A percentile compares a stretch with the other conserved stretches of the same genome.
Evolutionary conservation across 2,329 filamentous ascomycete species (phyloP).

Genomic region (Penicillium sp.): DNA sequence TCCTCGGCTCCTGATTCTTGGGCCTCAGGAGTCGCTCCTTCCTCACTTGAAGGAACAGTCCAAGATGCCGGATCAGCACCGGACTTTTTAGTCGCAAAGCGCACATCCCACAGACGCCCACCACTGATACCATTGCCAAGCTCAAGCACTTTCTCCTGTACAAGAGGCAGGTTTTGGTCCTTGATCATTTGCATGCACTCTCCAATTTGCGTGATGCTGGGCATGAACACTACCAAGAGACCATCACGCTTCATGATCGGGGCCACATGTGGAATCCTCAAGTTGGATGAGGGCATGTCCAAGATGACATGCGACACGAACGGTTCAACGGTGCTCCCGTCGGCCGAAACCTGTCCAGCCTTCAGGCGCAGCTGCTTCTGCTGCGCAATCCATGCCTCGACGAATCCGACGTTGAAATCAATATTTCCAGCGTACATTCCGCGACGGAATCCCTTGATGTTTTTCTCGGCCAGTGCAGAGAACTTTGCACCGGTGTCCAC

Average conservation of each 20-base stretch:
- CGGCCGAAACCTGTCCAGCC: conserved; percentile 20
- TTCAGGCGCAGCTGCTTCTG: conserved; percentile 48
- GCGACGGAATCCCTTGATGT: conserved; percentile 67
- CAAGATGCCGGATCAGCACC: conserved; percentile 37
- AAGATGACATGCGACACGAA: conserved; percentile 74
- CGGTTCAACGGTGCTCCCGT: conserved; percentile 42
- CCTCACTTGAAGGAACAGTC: conserved; percentile 20
- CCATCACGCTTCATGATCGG: conserved; percentile 65
- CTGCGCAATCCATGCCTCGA: conserved; percentile 63
- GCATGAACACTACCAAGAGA: conserved; percentile 70
- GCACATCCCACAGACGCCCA: conserved; percentile 52
- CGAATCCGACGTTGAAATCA: conserved; percentile 71
- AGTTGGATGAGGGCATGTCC: conserved; percentile 68
- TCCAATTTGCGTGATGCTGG: conserved; percentile 76
- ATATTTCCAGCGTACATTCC: conserved; percentile 71
- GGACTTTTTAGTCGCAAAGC: conserved; percentile 41
- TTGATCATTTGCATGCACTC: conserved; percentile 61
- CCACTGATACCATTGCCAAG: conserved; percentile 48
- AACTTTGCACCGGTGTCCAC: conserved; percentile 67
- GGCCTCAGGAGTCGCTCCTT: conserved; percentile 9
- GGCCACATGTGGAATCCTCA: conserved; percentile 48
- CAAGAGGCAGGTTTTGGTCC: conserved; percentile 56
- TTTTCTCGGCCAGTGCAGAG: conserved; percentile 64
- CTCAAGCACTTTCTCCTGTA: conserved; percentile 49
- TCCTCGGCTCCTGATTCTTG: conserved; percentile 12